These are phyloP conservation scores for Brasilioporus rufonigricans DNA, from an alignment of 768 basidiomycete genomes.

Conservation along the genomic window DNA sequence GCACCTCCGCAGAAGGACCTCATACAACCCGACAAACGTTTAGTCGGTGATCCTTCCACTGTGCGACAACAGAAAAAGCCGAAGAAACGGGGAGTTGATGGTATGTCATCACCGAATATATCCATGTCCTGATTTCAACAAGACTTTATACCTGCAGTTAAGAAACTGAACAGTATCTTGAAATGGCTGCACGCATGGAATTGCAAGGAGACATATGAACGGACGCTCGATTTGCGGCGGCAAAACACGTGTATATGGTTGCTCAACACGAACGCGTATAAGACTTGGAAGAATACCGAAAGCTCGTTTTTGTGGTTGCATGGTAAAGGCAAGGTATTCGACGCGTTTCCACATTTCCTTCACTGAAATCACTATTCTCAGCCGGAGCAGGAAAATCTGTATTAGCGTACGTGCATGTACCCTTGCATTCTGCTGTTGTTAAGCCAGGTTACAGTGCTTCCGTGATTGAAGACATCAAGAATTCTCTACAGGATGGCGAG, in stretches of 20 bases:
- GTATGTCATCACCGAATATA: not conserved
- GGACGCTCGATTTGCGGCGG: not conserved
- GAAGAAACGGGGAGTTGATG: not conserved
- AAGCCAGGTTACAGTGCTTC: slow-evolving; percentile 6
- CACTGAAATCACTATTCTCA: not conserved
- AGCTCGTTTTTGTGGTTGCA: slow-evolving; percentile 11
- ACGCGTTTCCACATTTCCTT: accelerated
- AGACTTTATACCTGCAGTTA: not conserved
- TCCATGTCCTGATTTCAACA: not conserved
- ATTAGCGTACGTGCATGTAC: too few relatives aligned
- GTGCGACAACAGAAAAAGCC: not conserved
- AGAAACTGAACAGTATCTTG: slow-evolving; percentile 1
- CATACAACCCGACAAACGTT: not conserved
- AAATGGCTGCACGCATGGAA: slow-evolving; percentile 4
- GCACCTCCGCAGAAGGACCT: too few relatives aligned
- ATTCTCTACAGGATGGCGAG: not conserved
- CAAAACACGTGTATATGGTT: slow-evolving; percentile 14
- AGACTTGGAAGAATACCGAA: not conserved
- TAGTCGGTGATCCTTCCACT: not conserved
- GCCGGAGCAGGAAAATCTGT: slow-evolving; percentile 15
- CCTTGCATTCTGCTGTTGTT: not conserved
- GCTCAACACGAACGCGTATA: not conserved
- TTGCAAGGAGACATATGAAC: not conserved
- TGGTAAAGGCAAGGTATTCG: slow-evolving; percentile 9
- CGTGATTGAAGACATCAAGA: slow-evolving; percentile 8